These are phyloP conservation scores for Acidomyces sp. DNA, from an alignment of 495 filamentous ascomycete genomes.

Conservation along the genomic window DNA sequence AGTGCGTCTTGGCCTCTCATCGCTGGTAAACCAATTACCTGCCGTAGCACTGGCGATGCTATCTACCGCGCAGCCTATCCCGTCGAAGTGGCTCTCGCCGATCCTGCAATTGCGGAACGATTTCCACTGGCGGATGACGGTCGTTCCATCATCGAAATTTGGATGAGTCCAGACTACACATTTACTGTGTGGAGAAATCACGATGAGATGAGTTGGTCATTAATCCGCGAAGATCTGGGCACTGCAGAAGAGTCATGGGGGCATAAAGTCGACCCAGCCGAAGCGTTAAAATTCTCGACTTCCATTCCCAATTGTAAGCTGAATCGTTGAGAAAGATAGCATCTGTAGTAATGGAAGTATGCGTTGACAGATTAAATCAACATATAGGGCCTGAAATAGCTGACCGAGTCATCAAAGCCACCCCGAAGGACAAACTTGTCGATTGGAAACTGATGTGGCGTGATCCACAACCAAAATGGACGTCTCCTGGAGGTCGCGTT, in stretches of 20 bases:
- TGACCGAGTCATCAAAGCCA: constrained; percentile 24
- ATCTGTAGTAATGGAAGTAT: constrained; percentile 39
- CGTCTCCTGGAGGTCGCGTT: constrained; percentile 23
- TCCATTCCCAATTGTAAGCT: constrained; percentile 34
- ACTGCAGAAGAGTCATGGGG: constrained; percentile 34
- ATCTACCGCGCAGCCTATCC: constrained; percentile 42
- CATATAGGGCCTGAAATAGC: constrained; percentile 25
- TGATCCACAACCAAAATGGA: constrained; percentile 26
- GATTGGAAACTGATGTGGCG: constrained; percentile 29
- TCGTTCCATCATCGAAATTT: constrained; percentile 39
- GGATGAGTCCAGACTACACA: constrained; percentile 43
- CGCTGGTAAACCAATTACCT: constrained; percentile 37
- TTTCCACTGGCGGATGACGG: constrained; percentile 35
- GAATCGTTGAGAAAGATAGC: constrained; percentile 39
- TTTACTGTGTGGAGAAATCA: neutral
- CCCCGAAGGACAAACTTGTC: constrained; percentile 25
- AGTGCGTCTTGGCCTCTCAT: constrained; percentile 38
- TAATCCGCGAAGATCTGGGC: constrained; percentile 2
- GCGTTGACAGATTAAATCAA: constrained; percentile 40
- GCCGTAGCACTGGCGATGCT: constrained; percentile 36
- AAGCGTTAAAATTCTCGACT: constrained; percentile 25
- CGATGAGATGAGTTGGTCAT: too few relatives aligned
- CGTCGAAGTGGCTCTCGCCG: constrained; percentile 26
- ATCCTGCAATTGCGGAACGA: constrained; percentile 28
- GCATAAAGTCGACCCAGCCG: constrained; percentile 37